phyloP scores from a whole-genome alignment of 2,329 filamentous ascomycete genomes.

The Trichoderma lentiforme region DNA sequence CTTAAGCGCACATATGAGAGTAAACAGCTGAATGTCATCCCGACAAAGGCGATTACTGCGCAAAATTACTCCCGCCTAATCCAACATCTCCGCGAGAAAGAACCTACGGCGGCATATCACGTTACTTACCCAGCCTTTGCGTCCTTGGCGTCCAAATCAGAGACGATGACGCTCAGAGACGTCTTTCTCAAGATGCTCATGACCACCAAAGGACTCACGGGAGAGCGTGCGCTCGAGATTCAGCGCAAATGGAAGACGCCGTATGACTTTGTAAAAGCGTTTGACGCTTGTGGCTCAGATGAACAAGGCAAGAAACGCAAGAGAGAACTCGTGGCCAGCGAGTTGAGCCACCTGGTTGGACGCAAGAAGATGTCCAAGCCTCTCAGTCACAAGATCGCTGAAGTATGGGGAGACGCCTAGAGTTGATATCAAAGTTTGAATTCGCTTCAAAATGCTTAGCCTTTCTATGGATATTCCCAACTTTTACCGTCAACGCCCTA shows the following conservation, averaged over 20 bases:
- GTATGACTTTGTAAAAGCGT: conserved; percentile 66
- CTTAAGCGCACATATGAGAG: conserved; percentile 63
- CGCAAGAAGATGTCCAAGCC: conserved; percentile 65
- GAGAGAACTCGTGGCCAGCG: conserved; percentile 56
- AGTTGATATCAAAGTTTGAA: background rate
- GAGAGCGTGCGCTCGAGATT: conserved; percentile 76
- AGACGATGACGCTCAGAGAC: conserved; percentile 69
- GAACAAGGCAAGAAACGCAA: conserved; percentile 54
- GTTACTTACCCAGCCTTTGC: conserved; percentile 71
- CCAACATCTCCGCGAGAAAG: conserved; percentile 52
- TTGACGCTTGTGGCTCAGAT: conserved; percentile 50
- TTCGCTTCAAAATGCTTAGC: background rate
- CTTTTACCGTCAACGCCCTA: background rate
- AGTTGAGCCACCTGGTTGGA: conserved; percentile 58
- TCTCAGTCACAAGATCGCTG: conserved; percentile 66
- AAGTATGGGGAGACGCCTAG: conserved; percentile 63
- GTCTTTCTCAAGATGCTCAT: conserved; percentile 83
- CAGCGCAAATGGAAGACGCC: conserved; percentile 77
- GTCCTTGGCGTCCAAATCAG: conserved; percentile 70
- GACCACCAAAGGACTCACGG: conserved; percentile 71
- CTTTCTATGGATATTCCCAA: background rate
- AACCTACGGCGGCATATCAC: conserved; percentile 52
- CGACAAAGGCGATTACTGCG: conserved; percentile 59
- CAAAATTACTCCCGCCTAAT: conserved; percentile 65
- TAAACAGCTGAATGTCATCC: conserved; percentile 59